Evolutionary conservation across 2,329 filamentous ascomycete species (phyloP).

Genomic region (Alternaria alternata): DNA sequence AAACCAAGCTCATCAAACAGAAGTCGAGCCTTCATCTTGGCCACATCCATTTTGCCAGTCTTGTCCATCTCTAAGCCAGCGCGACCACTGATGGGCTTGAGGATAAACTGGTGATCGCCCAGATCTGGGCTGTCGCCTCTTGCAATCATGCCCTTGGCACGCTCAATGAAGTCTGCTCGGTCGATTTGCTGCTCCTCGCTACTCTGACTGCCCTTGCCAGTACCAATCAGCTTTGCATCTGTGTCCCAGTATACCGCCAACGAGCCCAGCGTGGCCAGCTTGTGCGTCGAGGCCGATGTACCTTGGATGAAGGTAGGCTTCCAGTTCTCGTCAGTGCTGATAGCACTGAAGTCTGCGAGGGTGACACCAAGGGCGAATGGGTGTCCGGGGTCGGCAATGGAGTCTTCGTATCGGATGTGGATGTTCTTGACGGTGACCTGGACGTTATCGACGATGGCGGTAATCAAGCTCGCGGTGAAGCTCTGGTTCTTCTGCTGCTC

Average conservation of each 20-base stretch:
- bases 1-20: constrained; percentile 98
- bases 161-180: constrained; percentile 79
- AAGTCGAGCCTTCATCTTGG: constrained; percentile 88
- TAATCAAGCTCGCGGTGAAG: constrained; percentile 93
- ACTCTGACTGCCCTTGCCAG: constrained; percentile 75
- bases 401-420: constrained; percentile 97
- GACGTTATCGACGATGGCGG: constrained; percentile 97
- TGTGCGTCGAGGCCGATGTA: constrained; percentile 83
- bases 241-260: constrained; percentile 99
- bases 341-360: constrained; percentile 93
- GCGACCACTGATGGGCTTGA: constrained; percentile 94
- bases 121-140: constrained; percentile 67
- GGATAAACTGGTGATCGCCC: constrained; percentile 83
- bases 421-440: constrained; percentile 99
- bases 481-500: constrained; percentile 98
- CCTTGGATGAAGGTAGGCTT: constrained; percentile 95
- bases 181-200: constrained; percentile 67
- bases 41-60: constrained; percentile 77
- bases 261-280: constrained; percentile 88
- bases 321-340: constrained; percentile 96
- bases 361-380: constrained; percentile 94
- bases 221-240: constrained; percentile 82
- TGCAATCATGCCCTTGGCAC: constrained; percentile 82
- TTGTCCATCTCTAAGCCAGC: constrained; percentile 96
- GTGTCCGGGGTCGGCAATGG: constrained; percentile 91